Percentiles rank a stretch among this genome's conserved stretches.
Evolutionary conservation across 2,329 filamentous ascomycete genomes (phyloP).

Genomic region (Arthrobotrys sinensis): DNA sequence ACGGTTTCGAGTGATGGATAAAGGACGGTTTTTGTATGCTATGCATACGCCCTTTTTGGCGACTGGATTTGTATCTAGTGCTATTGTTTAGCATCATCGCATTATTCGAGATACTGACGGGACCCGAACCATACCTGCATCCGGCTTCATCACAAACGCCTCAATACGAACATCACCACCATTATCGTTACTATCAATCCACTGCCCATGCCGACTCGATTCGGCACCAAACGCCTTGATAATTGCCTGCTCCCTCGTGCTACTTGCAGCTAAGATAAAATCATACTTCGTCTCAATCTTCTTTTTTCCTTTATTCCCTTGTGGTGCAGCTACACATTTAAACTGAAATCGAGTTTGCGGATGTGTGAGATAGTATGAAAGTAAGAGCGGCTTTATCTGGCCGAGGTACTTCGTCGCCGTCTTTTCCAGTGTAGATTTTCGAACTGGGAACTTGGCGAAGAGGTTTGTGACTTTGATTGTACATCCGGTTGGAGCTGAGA

Average conservation of each 20-base stretch:
- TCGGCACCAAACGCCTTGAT: slow-evolving; percentile 73
- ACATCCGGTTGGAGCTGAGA: slow-evolving; percentile 73
- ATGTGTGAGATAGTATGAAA: slow-evolving; percentile 75
- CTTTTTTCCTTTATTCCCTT: slow-evolving; percentile 53
- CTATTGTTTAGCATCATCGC: neutral
- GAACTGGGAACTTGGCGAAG: slow-evolving; percentile 74
- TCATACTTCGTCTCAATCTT: slow-evolving; percentile 69
- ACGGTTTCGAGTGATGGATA: slow-evolving; percentile 36
- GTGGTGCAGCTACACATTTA: slow-evolving; percentile 67
- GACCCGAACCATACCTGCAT: slow-evolving; percentile 34
- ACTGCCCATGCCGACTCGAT: slow-evolving; percentile 64
- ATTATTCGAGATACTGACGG: too few relatives aligned
- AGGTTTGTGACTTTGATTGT: slow-evolving; percentile 74
- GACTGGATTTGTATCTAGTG: slow-evolving; percentile 39
- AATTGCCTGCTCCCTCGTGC: slow-evolving; percentile 71
- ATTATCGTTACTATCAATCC: slow-evolving; percentile 22
- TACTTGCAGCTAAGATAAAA: slow-evolving; percentile 74
- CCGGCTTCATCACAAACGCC: slow-evolving; percentile 61
- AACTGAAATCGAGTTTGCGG: slow-evolving; percentile 73
- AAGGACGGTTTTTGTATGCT: slow-evolving; percentile 50
- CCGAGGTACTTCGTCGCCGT: slow-evolving; percentile 33
- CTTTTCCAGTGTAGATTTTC: slow-evolving; percentile 66
- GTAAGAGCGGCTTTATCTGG: slow-evolving; percentile 68
- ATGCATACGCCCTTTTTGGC: slow-evolving; percentile 61
- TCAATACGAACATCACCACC: slow-evolving; percentile 57